These are phyloP conservation scores for Penicillium sp. DNA, from an alignment of 2,329 filamentous ascomycete genomes.

Conservation along the genomic window DNA sequence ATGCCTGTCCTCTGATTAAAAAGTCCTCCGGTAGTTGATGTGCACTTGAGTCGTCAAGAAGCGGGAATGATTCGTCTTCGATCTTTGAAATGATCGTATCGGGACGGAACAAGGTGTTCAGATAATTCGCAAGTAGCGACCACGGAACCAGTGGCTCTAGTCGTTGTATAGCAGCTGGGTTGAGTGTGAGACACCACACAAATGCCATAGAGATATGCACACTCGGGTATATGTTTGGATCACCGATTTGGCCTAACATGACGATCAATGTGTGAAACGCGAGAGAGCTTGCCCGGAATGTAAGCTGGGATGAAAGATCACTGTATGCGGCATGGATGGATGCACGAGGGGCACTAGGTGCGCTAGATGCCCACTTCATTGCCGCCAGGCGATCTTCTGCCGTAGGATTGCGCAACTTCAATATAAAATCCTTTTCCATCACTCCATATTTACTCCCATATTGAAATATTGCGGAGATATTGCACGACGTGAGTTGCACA, in stretches of 20 bases:
- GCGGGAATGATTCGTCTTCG: conserved; percentile 44
- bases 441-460: conserved; percentile 48
- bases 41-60: conserved; percentile 37
- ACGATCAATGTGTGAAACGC: conserved; percentile 44
- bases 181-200: conserved; percentile 44
- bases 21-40: conserved; percentile 60
- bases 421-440: conserved; percentile 29
- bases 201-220: conserved; percentile 57
- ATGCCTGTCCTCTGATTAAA: conserved; percentile 54
- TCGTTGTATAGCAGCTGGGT: conserved; percentile 38
- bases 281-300: conserved; percentile 41
- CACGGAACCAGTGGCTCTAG: conserved; percentile 51
- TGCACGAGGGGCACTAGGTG: not conserved
- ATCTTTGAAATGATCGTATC: conserved; percentile 37
- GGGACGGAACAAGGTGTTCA: conserved; percentile 52
- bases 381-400: conserved; percentile 17
- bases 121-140: conserved; percentile 48
- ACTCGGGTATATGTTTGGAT: conserved; percentile 54
- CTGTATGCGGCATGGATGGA: conserved; percentile 5
- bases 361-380: conserved; percentile 17
- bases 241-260: conserved; percentile 48
- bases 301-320: conserved; percentile 26
- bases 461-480: conserved; percentile 55
- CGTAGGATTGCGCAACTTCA: conserved; percentile 11
- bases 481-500: conserved; percentile 54